phyloP scores from a whole-genome alignment of 495 filamentous ascomycete species.

The Penicillium soppii region DNA sequence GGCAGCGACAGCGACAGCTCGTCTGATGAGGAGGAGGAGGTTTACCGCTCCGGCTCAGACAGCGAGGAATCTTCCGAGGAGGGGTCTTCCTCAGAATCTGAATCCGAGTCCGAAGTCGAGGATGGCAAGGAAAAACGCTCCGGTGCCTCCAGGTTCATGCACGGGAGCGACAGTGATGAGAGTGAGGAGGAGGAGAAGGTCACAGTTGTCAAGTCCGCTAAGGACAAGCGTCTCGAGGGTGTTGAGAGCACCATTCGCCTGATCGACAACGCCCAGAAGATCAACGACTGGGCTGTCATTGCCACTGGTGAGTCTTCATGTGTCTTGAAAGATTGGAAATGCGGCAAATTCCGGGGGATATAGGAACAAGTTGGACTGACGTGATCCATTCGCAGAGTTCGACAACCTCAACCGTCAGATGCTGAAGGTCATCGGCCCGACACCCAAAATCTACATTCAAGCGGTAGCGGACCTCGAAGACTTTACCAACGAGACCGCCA shows the following conservation, averaged over 20 bases:
- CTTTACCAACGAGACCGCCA: conserved; percentile 86
- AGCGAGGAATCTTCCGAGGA: conserved; percentile 82
- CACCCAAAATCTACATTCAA: conserved; percentile 89
- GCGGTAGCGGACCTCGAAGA: conserved; percentile 92
- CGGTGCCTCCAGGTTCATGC: conserved; percentile 79
- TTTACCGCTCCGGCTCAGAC: conserved; percentile 74
- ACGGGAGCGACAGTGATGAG: conserved; percentile 75
- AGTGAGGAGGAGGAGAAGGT: conserved; percentile 79
- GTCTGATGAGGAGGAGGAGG: conserved; percentile 88
- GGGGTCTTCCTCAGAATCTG: conserved; percentile 26
- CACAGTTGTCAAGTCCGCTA: conserved; percentile 90
- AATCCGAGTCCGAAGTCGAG: conserved; percentile 56
- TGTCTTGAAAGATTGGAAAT: background rate
- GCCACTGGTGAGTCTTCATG: conserved; percentile 65
- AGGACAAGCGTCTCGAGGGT: conserved; percentile 94
- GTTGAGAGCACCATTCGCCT: conserved; percentile 82
- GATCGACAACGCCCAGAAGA: conserved; percentile 96
- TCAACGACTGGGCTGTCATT: conserved; percentile 94
- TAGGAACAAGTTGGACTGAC: conserved; percentile 17
- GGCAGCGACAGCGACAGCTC: conserved; percentile 80
- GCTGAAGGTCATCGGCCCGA: conserved; percentile 70
- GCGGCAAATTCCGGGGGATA: conserved; percentile 6
- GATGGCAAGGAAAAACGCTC: conserved; percentile 62
- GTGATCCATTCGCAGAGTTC: conserved; percentile 68
- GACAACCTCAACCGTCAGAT: conserved; percentile 96